Evolutionary conservation across 2,329 filamentous ascomycete species (phyloP).

Genomic region (Ophiostoma triangulosporum): DNA sequence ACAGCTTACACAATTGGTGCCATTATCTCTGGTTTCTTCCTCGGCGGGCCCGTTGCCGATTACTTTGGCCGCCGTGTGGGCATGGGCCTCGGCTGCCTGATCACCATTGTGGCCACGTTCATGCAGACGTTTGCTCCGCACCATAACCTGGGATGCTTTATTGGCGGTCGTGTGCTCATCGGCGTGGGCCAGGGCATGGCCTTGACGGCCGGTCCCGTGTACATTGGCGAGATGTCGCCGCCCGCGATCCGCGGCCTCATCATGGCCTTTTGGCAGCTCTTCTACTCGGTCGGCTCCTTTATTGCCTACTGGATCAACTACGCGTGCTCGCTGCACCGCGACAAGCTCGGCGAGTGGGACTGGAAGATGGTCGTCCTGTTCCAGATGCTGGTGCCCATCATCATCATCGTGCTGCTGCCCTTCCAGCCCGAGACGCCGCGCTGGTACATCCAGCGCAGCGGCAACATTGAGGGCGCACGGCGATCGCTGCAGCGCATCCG

Average conservation of each 20-base stretch:
- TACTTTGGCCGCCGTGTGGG: slow-evolving; percentile 47
- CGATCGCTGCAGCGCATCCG: slow-evolving; percentile 45
- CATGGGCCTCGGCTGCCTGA: slow-evolving; percentile 49
- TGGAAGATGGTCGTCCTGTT: slow-evolving; percentile 63
- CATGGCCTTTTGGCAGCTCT: slow-evolving; percentile 59
- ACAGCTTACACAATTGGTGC: slow-evolving; percentile 59
- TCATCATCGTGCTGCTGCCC: slow-evolving; percentile 49
- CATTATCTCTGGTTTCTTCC: slow-evolving; percentile 56
- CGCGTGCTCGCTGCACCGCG: slow-evolving; percentile 41
- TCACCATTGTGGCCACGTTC: slow-evolving; percentile 55
- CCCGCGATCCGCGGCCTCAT: slow-evolving; percentile 51
- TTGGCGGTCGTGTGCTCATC: slow-evolving; percentile 54
- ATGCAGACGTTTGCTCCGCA: slow-evolving; percentile 52
- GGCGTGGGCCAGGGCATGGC: slow-evolving; percentile 59
- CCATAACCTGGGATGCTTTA: slow-evolving; percentile 50
- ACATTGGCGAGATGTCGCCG: slow-evolving; percentile 56
- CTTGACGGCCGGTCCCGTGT: slow-evolving; percentile 48
- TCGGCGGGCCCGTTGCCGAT: slow-evolving; percentile 50
- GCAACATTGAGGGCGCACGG: slow-evolving; percentile 47
- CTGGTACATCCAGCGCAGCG: slow-evolving; percentile 51
- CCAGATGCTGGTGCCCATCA: slow-evolving; percentile 51
- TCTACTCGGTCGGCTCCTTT: slow-evolving; percentile 52
- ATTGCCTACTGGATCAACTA: slow-evolving; percentile 55
- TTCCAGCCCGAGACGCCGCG: slow-evolving; percentile 56
- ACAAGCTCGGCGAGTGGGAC: slow-evolving; percentile 53